Evolutionary conservation across 2,329 filamentous ascomycete genomes (phyloP).

Genomic region (Penicillium sp.): DNA sequence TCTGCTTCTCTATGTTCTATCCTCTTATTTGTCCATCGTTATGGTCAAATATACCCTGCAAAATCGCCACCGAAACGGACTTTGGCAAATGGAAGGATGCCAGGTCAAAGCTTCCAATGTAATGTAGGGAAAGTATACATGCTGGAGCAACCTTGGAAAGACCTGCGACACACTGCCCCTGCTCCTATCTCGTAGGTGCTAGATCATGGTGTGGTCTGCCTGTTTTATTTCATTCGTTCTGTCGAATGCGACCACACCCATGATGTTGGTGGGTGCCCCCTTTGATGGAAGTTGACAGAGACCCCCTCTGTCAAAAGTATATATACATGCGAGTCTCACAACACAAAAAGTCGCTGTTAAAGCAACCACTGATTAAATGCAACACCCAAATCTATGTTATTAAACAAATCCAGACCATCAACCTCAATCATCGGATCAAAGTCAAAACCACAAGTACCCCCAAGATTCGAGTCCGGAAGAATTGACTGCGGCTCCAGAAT

Average conservation of each 20-base stretch:
- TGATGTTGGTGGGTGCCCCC: too few species aligned
- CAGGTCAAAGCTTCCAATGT: too few species aligned
- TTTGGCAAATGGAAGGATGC: too few species aligned
- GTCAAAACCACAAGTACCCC: background rate
- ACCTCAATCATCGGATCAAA: constrained; percentile 13
- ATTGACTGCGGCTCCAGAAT: constrained; percentile 20
- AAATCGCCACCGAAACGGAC: too few species aligned
- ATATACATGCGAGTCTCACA: background rate
- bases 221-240: background rate
- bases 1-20: too few species aligned
- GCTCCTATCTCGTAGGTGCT: too few species aligned
- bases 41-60: too few species aligned
- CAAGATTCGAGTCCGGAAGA: background rate
- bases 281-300: background rate
- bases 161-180: too few species aligned
- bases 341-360: background rate
- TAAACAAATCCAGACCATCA: constrained; percentile 22
- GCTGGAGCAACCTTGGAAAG: too few species aligned
- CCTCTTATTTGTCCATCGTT: too few species aligned
- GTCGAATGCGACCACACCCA: background rate
- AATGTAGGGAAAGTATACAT: too few species aligned
- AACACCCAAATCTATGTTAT: constrained; percentile 21
- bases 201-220: too few species aligned
- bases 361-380: constrained; percentile 24
- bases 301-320: background rate